Base-by-base conservation (phyloP, 2,329 filamentous ascomycete species). In the Fusarium incarnatum region DNA sequence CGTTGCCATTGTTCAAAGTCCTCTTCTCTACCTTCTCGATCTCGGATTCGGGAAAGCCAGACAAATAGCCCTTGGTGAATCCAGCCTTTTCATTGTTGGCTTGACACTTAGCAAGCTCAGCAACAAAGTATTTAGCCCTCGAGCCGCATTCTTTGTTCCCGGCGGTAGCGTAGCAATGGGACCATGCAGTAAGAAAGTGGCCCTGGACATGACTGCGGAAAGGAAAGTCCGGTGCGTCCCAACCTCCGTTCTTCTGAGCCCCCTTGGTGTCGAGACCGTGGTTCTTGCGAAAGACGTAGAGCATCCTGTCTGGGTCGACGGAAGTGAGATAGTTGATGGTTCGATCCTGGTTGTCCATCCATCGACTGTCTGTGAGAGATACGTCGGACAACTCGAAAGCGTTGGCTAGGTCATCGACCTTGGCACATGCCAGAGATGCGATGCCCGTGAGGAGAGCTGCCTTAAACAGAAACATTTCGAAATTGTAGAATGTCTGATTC, bases 171-270 rank as follows among this genome's bases (percentile, higher is more conserved):
- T 81, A 86, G 69, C 84, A 86, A 41, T 85, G 81, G 3, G 83
- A 77, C 84, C 84, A 87, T 0, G 82, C 84, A 2, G 79, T 83
- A 32, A 87, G 80, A 32, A 82, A 82, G 71, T 87, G 85, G 0
- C 85, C 85, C 60, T 87, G 85, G 22, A 81, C 70, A 52, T 87
- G 85, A 0, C 81, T 81, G 16, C 85, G 81, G 71, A 87, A 87
- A 0, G 85, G 85, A 46, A 87, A 87, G 48, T 82, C 77, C 2
- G 85, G 85, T 2, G 83, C 83, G 72, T 87, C 85, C 85, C 85
- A 87, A 4, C 85, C 85, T 4, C 83, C 83, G 49, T 85, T 84
- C 8, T 78, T 50, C 3, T 76, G 65, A 3, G 84, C 85, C 3
- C 82, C 82, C 5, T 83, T 78, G 11, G 84, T 86, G 28, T 73